Evolutionary conservation across 257 asterid genomes (phyloP), one percentile per base, ranked within the genome.

Genomic region (Solanum medicagineum): DNA sequence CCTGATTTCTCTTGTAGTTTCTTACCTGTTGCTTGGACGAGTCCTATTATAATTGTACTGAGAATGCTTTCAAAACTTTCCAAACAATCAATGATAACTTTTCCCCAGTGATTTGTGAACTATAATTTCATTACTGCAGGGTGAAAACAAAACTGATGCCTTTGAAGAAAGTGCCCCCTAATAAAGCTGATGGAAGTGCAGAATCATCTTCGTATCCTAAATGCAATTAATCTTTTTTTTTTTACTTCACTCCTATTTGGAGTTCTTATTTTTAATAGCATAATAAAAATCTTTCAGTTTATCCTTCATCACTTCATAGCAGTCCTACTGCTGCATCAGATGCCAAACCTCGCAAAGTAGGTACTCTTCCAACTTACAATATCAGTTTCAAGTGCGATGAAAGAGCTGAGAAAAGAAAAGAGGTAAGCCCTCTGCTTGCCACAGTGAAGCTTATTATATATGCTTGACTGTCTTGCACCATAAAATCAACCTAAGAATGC

Each of bases 321-420:
- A 96, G 97, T 71, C 97, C 98, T 84, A 89, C 92, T 74, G 80
- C 88, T 83, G 96, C 87, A 75, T 75, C 82, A 86, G 98, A 94
- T 88, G 90, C 90, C 71, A 93, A 89, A 89, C 53, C 95, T 84
- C 94, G 90, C 84, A 93, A 66, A 87, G 47, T 85, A 88, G 95
- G 98, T 89, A 54, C 94, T 89, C 97, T 93, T 86, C 99, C 99
- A 63, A 82, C 90, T 73, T 95, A 96, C 62, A 80, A 88, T 85
- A 95, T 96, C 92, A 96, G 95, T 86, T 96, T 96, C 85, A 95
- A 89, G 89, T 96, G 99, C 85, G 89, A 96, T 85, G 98, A 95
- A 90, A 92, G 99, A 91, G 99, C 99, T 79, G 98, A 95, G 92
- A 95, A 90, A 90, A 88, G 99, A 87, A 93, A 80, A 91, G 98